Evolutionary conservation across 345 rosid species (phyloP).

Genomic region (Boechera divaricarpa): DNA sequence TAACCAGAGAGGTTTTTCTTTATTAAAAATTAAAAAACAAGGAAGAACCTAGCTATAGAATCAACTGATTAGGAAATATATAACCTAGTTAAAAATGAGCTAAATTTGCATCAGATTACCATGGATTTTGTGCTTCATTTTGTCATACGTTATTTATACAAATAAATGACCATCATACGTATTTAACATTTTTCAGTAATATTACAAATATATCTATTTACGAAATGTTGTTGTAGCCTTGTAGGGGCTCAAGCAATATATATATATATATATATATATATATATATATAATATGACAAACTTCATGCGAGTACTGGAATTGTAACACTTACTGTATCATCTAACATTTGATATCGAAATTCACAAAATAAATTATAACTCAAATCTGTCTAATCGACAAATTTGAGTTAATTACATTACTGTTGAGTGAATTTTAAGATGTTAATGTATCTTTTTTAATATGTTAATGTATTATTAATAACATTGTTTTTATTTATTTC

Average conservation of each 20-base stretch:
- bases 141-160: too few species aligned
- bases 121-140: too few species aligned
- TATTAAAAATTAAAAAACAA: too few species aligned
- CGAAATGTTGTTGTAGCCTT: not conserved
- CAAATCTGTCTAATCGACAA: not conserved
- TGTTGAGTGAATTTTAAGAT: not conserved
- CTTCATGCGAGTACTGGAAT: not conserved
- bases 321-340: not conserved
- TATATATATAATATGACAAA: not conserved
- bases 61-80: too few species aligned
- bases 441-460: not conserved
- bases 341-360: not conserved
- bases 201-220: not conserved
- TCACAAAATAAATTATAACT: not conserved
- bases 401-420: not conserved
- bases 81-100: too few species aligned
- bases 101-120: too few species aligned
- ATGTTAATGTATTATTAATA: not conserved
- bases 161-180: too few species aligned
- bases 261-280: too few species aligned
- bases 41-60: too few species aligned
- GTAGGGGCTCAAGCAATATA: not conserved
- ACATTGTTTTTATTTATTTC: not conserved
- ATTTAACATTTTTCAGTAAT: not conserved
- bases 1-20: too few species aligned